Conservation (phyloP, 371 early-diverging fungal species). For the Apophysomyces elegans region DNA sequence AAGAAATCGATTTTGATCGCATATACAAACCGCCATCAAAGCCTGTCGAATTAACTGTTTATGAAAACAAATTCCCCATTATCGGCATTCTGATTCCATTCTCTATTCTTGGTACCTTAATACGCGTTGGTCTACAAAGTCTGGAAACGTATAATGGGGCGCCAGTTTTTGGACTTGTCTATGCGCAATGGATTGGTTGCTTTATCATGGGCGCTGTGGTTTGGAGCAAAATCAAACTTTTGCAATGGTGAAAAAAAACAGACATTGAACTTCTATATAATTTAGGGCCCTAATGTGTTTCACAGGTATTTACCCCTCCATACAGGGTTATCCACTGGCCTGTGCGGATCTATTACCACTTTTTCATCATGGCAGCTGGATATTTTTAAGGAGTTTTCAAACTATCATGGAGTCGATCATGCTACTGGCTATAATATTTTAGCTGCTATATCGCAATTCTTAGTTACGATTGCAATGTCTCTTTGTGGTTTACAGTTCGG, state of each 20-base stretch:
- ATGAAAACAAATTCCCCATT: slow-evolving; percentile 44
- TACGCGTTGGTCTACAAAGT: slow-evolving; percentile 60
- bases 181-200: slow-evolving; percentile 78
- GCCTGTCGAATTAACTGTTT: slow-evolving; percentile 10
- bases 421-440: slow-evolving; percentile 46
- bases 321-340: slow-evolving; percentile 70
- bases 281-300: background rate
- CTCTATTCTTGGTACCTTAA: slow-evolving; percentile 68
- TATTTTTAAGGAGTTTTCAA: slow-evolving; percentile 59
- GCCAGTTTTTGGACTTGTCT: slow-evolving; percentile 67
- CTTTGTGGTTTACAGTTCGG: slow-evolving; percentile 51
- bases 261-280: background rate
- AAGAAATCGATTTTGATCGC: too few species aligned
- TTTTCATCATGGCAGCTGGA: slow-evolving; percentile 84
- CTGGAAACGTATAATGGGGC: slow-evolving; percentile 61
- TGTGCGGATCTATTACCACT: slow-evolving; percentile 88
- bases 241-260: slow-evolving; percentile 21
- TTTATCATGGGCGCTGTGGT: slow-evolving; percentile 65
- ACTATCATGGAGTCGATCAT: slow-evolving; percentile 36
- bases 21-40: too few species aligned
- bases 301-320: slow-evolving; percentile 59
- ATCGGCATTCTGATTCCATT: slow-evolving; percentile 55
- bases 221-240: slow-evolving; percentile 23
- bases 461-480: slow-evolving; percentile 55
- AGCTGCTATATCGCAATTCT: slow-evolving; percentile 42